Conservation (phyloP, 495 filamentous ascomycete species). For the Penicillium crystallinum region DNA sequence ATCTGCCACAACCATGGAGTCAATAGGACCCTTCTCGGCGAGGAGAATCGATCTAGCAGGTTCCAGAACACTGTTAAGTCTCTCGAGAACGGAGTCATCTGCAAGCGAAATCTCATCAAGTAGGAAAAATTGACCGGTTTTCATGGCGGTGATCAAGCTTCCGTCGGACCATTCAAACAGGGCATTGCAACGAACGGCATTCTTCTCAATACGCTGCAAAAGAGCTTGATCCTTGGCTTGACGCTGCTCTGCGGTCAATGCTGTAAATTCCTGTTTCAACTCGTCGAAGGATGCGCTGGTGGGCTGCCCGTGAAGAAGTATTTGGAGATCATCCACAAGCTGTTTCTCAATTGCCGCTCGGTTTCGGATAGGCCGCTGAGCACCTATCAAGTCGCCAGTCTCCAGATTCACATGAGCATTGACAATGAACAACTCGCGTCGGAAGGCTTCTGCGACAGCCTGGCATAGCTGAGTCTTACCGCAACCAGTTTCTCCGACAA, state of each 20-base stretch:
- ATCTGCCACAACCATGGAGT: conserved; percentile 71
- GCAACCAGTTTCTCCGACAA: conserved; percentile 95
- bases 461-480: conserved; percentile 97
- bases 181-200: conserved; percentile 61
- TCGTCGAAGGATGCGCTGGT: conserved; percentile 33
- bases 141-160: conserved; percentile 93
- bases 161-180: conserved; percentile 97
- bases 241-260: conserved; percentile 24
- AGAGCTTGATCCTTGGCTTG: conserved; percentile 45
- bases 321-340: conserved; percentile 57
- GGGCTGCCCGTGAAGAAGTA: conserved; percentile 31
- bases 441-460: conserved; percentile 74
- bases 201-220: conserved; percentile 52
- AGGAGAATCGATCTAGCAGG: conserved; percentile 78
- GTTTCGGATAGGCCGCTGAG: conserved; percentile 87
- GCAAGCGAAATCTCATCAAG: conserved; percentile 97
- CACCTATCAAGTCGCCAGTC: conserved; percentile 93
- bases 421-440: conserved; percentile 73
- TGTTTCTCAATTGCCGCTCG: conserved; percentile 62
- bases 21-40: conserved; percentile 84
- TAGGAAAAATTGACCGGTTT: conserved; percentile 79
- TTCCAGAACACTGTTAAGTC: conserved; percentile 96
- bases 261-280: conserved; percentile 47
- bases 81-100: conserved; percentile 94
- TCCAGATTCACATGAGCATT: conserved; percentile 98